Evolutionary conservation across 2,329 filamentous ascomycete species (phyloP).

Genomic region (Clonostachys rhizophaga): DNA sequence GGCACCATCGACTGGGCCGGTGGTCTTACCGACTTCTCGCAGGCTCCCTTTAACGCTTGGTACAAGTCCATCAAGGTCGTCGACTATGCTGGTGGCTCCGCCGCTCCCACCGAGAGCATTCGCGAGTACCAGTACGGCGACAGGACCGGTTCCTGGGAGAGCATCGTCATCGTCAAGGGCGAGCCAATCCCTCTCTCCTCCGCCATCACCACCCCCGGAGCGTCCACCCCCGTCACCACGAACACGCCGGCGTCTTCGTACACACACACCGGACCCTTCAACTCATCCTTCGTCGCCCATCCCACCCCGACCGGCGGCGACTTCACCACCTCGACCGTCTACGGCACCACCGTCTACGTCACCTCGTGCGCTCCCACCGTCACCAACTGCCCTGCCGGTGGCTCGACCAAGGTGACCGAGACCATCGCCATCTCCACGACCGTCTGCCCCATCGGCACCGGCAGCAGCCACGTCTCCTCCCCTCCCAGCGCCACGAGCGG

Average conservation of each 20-base stretch:
- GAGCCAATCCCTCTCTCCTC: constrained; percentile 11
- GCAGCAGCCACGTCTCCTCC: constrained; percentile 59
- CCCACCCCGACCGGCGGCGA: neutral
- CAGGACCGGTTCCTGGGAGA: constrained; percentile 40
- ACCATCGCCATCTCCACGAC: constrained; percentile 55
- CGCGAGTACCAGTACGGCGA: constrained; percentile 49
- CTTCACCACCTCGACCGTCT: constrained; percentile 39
- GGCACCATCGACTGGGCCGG: constrained; percentile 72
- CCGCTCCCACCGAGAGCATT: constrained; percentile 28
- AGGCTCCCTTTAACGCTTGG: constrained; percentile 49
- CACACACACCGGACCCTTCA: constrained; percentile 3
- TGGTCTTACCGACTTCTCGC: constrained; percentile 50
- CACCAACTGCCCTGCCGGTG: constrained; percentile 46
- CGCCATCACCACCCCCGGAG: constrained; percentile 1
- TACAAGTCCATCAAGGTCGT: constrained; percentile 51
- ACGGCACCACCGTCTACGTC: constrained; percentile 51
- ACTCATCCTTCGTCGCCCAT: neutral
- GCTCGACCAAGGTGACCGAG: constrained; percentile 44
- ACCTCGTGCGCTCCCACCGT: constrained; percentile 53
- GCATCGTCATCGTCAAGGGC: constrained; percentile 44
- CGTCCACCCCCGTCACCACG: neutral
- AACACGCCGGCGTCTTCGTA: constrained; percentile 1
- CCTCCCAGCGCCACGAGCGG: constrained; percentile 50
- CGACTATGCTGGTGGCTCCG: constrained; percentile 47
- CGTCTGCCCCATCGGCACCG: constrained; percentile 68